Percentiles rank a stretch among this genome's conserved stretches.
These are phyloP conservation scores for Triticum aestivum DNA, from an alignment of 176 grass and related monocot species.

Conservation along the genomic window DNA sequence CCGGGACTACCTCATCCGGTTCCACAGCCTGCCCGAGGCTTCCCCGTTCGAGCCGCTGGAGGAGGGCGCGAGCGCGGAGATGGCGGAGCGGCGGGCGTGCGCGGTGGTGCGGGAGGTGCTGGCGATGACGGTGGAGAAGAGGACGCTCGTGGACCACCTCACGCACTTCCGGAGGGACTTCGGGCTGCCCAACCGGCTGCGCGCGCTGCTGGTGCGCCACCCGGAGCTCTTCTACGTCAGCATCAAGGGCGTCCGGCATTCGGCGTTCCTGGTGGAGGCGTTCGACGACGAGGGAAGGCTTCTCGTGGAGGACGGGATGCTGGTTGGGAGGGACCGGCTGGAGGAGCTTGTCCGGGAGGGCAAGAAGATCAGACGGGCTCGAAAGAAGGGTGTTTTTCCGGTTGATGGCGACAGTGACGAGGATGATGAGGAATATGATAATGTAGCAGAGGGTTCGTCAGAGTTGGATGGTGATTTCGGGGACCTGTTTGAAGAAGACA, in stretches of 20 bases:
- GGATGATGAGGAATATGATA: not conserved
- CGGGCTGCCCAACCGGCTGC: conserved; percentile 16
- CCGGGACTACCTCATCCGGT: conserved; percentile 3
- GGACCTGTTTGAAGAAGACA: not conserved
- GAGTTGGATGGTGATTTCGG: not conserved
- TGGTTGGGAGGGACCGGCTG: conserved; percentile 6
- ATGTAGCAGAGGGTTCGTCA: not conserved
- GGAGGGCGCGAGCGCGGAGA: not conserved
- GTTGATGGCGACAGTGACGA: not conserved
- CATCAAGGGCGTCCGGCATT: conserved; percentile 17
- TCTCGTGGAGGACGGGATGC: not conserved
- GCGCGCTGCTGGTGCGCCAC: conserved; percentile 1
- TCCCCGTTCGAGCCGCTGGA: not conserved
- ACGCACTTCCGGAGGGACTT: conserved; percentile 23
- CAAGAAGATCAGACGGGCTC: not conserved
- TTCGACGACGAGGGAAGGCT: conserved; percentile 1
- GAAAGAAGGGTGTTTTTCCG: not conserved
- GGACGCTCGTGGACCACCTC: conserved; percentile 16
- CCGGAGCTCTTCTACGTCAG: conserved; percentile 10
- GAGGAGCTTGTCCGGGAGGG: conserved; percentile 18
- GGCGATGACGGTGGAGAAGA: conserved; percentile 18
- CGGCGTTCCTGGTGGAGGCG: not conserved
- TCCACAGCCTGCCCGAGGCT: conserved; percentile 4
- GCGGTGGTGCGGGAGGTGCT: conserved; percentile 10
- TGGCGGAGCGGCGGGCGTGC: conserved; percentile 5